A percentile compares a stretch with the other conserved stretches of the same genome.
phyloP scores from a whole-genome alignment of 2,329 filamentous ascomycete genomes.

The Fusarium luffae region DNA sequence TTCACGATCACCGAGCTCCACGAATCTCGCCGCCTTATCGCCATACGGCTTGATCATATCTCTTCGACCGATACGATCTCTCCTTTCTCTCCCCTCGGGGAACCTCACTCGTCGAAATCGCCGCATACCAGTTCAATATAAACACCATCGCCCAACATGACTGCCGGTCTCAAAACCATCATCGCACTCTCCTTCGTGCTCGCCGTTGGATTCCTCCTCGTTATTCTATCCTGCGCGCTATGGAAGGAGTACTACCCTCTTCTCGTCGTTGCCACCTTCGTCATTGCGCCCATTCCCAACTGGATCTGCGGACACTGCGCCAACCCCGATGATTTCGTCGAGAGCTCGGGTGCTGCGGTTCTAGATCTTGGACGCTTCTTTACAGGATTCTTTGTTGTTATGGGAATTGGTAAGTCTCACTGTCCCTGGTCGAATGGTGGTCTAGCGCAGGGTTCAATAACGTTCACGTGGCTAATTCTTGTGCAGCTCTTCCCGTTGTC shows the following conservation, averaged over 20 bases:
- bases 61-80: not conserved
- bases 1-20: not conserved
- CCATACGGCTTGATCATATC: not conserved
- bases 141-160: slow-evolving; percentile 59
- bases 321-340: slow-evolving; percentile 94
- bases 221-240: slow-evolving; percentile 96
- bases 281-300: slow-evolving; percentile 93
- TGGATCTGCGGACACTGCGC: slow-evolving; percentile 92
- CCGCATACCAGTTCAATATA: slow-evolving; percentile 6
- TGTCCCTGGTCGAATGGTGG: not conserved
- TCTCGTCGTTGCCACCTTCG: slow-evolving; percentile 94
- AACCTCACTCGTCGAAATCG: slow-evolving; percentile 17
- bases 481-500: slow-evolving; percentile 83
- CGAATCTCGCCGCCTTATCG: not conserved
- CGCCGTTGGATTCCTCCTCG: slow-evolving; percentile 97
- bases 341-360: slow-evolving; percentile 83
- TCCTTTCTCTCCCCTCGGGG: slow-evolving; percentile 18
- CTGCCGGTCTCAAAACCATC: slow-evolving; percentile 97
- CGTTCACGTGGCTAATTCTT: slow-evolving; percentile 27
- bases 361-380: slow-evolving; percentile 93
- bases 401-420: slow-evolving; percentile 86
- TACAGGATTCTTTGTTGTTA: slow-evolving; percentile 94
- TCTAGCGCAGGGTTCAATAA: not conserved
- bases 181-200: slow-evolving; percentile 99
- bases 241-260: slow-evolving; percentile 96